phyloP scores from a whole-genome alignment of 2,329 filamentous ascomycete genomes.

The Claviceps citrina region DNA sequence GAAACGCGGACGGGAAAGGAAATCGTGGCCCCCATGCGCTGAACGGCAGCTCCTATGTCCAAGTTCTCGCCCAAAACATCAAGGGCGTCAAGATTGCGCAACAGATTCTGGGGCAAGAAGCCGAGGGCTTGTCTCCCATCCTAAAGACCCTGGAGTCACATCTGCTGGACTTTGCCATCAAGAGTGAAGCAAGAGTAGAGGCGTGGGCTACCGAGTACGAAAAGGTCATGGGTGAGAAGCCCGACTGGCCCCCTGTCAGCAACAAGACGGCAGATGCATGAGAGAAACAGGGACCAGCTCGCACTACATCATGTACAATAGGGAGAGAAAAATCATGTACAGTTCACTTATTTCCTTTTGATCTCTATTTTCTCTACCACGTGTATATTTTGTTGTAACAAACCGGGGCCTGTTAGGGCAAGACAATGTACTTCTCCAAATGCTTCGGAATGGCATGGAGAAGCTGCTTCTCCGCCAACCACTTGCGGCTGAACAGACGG shows the following conservation, averaged over 20 bases:
- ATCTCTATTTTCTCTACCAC: not conserved
- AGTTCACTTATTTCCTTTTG: constrained; percentile 8
- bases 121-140: constrained; percentile 21
- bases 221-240: constrained; percentile 14
- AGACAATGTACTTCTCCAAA: constrained; percentile 83
- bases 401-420: constrained; percentile 39
- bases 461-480: constrained; percentile 77
- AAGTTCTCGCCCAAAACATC: constrained; percentile 17
- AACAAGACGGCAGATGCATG: not conserved
- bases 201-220: constrained; percentile 15
- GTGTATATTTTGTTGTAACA: not conserved
- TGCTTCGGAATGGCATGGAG: constrained; percentile 67
- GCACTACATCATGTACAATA: constrained; percentile 1
- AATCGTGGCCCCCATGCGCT: constrained; percentile 8
- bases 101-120: constrained; percentile 21
- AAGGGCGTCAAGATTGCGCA: constrained; percentile 30
- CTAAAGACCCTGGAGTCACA: constrained; percentile 23
- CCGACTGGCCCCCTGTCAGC: constrained; percentile 12
- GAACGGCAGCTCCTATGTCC: constrained; percentile 14
- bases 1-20: constrained; percentile 4
- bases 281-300: not conserved
- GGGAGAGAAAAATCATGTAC: constrained; percentile 8
- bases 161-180: constrained; percentile 17
- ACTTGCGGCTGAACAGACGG: constrained; percentile 77
- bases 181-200: constrained; percentile 5